These are phyloP conservation scores for Ascochyta rabiei DNA, from an alignment of 2,329 filamentous ascomycete species.

Conservation along the genomic window DNA sequence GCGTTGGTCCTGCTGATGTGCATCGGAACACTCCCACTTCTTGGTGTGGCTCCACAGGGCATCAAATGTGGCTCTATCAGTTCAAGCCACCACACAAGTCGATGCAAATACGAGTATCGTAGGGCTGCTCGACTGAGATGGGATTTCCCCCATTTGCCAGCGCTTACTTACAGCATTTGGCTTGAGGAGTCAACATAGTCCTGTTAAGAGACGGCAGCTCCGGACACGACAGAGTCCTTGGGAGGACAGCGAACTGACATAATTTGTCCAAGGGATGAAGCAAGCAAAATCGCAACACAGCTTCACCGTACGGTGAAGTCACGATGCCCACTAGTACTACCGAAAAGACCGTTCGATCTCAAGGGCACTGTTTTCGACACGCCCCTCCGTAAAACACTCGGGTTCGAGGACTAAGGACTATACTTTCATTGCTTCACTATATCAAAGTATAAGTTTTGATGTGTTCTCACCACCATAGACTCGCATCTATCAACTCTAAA, in stretches of 20 bases:
- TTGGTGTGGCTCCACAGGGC: background rate
- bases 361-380: background rate
- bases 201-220: background rate
- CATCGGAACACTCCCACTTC: background rate
- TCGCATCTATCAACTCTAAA: background rate
- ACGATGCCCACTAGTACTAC: background rate
- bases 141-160: background rate
- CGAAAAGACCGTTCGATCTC: background rate
- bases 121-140: background rate
- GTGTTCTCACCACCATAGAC: background rate
- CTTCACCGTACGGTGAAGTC: constrained; percentile 2
- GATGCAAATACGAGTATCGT: background rate
- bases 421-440: constrained; percentile 2
- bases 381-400: background rate
- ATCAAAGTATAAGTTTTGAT: background rate
- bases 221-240: background rate
- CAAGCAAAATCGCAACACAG: background rate
- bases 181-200: background rate
- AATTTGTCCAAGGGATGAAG: background rate
- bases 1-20: background rate
- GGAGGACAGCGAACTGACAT: background rate
- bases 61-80: background rate
- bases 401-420: background rate
- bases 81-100: background rate
- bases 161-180: background rate